Evolutionary conservation across 208 protist species (phyloP).

Genomic region (Angomonas ambiguus): DNA sequence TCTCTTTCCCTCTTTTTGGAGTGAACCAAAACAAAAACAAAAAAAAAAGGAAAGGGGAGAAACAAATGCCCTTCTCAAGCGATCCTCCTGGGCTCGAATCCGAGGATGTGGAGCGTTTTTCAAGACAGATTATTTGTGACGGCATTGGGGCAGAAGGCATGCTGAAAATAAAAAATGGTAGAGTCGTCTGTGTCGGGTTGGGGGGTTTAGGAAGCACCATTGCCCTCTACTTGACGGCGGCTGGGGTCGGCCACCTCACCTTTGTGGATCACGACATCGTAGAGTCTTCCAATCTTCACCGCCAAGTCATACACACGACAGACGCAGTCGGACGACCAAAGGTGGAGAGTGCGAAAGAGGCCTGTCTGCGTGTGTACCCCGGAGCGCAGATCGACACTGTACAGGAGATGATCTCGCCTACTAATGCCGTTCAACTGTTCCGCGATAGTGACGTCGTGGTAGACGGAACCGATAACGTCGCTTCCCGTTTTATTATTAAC

Average conservation of each 20-base stretch:
- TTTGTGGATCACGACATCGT: conserved; percentile 93
- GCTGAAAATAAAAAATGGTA: conserved; percentile 41
- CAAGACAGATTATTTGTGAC: conserved; percentile 84
- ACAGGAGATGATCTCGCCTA: conserved; percentile 28
- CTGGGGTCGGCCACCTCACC: conserved; percentile 87
- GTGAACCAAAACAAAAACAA: background rate
- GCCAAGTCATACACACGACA: conserved; percentile 91
- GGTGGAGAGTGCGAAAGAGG: conserved; percentile 68
- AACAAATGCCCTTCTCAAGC: conserved; percentile 18
- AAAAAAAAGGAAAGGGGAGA: conserved; percentile 3
- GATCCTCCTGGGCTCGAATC: conserved; percentile 36
- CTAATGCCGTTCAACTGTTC: conserved; percentile 79
- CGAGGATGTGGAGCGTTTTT: conserved; percentile 82
- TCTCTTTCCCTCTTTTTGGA: background rate
- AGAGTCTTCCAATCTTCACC: conserved; percentile 91
- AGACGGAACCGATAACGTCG: conserved; percentile 92
- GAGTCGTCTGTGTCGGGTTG: conserved; percentile 89
- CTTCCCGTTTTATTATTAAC: conserved; percentile 92
- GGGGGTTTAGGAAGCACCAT: conserved; percentile 94
- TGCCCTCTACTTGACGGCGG: conserved; percentile 90
- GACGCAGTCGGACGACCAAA: conserved; percentile 60
- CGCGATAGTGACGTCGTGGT: conserved; percentile 83
- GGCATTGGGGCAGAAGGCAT: conserved; percentile 78
- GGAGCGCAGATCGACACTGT: conserved; percentile 33
- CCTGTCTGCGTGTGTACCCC: conserved; percentile 70